Percentiles rank a stretch among this genome's conserved stretches.
Conservation (phyloP, 1,284 basidiomycete genomes). For the Pisolithus thermaeus region DNA sequence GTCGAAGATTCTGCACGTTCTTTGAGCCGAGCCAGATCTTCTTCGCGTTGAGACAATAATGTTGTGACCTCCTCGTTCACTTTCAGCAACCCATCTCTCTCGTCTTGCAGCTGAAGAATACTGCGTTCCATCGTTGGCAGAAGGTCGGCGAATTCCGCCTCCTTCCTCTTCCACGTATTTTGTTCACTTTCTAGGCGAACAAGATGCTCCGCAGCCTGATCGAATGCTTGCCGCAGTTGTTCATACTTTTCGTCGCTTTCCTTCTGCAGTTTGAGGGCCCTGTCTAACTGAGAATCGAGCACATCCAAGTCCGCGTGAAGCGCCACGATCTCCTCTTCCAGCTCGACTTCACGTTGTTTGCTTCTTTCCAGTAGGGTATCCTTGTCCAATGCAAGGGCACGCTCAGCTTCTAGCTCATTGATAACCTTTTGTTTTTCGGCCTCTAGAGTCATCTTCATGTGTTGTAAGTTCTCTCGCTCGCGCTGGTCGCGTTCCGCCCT, state of each 20-base stretch:
- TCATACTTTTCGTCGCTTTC: constrained; percentile 76
- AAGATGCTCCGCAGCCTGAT: constrained; percentile 80
- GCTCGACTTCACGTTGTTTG: constrained; percentile 78
- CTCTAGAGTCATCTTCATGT: constrained; percentile 73
- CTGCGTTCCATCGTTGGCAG: constrained; percentile 57
- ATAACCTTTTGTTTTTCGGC: constrained; percentile 80
- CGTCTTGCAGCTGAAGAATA: constrained; percentile 48
- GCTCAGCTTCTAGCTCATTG: constrained; percentile 78
- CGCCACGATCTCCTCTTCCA: constrained; percentile 81
- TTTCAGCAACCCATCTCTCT: constrained; percentile 59
- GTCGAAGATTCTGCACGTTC: constrained; percentile 69
- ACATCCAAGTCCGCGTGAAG: constrained; percentile 82
- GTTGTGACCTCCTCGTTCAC: constrained; percentile 70
- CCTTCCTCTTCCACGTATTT: constrained; percentile 58
- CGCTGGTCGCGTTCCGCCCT: constrained; percentile 79
- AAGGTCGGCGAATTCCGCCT: constrained; percentile 52
- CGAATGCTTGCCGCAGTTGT: constrained; percentile 66
- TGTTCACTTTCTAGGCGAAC: constrained; percentile 75
- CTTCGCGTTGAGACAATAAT: constrained; percentile 69
- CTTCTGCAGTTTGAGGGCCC: constrained; percentile 70
- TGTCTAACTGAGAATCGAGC: constrained; percentile 82
- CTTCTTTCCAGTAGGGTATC: constrained; percentile 81
- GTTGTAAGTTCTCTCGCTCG: constrained; percentile 76
- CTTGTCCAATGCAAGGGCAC: constrained; percentile 77
- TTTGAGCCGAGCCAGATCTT: constrained; percentile 72